Percentiles rank a stretch among this genome's conserved stretches.
These are phyloP conservation scores for Malassezia globosa DNA, from an alignment of 1,284 basidiomycete genomes.

Conservation along the genomic window DNA sequence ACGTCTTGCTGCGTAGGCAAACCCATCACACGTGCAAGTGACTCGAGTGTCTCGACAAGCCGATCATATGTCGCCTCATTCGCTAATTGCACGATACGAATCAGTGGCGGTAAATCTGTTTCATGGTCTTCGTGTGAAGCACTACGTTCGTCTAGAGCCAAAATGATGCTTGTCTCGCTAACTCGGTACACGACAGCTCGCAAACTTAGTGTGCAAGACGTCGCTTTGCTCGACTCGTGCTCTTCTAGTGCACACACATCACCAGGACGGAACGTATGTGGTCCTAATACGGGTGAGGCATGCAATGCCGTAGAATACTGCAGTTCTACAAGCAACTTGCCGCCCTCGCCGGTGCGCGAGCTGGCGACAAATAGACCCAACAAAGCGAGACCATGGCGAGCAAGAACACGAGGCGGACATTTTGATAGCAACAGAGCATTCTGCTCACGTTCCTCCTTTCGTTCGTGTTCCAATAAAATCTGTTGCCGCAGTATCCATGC, in stretches of 20 bases:
- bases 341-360: conserved; percentile 70
- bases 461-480: conserved; percentile 59
- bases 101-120: conserved; percentile 61
- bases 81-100: conserved; percentile 75
- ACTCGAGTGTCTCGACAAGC: conserved; percentile 24
- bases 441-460: conserved; percentile 69
- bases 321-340: conserved; percentile 80
- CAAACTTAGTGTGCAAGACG: background rate
- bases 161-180: conserved; percentile 2
- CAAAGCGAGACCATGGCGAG: conserved; percentile 72
- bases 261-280: conserved; percentile 72
- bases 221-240: conserved; percentile 46
- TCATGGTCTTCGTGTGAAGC: conserved; percentile 3
- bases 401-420: conserved; percentile 69
- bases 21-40: conserved; percentile 22
- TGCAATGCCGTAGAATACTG: conserved; percentile 73
- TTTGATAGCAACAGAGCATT: conserved; percentile 69
- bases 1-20: background rate
- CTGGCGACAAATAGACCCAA: conserved; percentile 61
- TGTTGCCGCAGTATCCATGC: conserved; percentile 65
- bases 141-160: conserved; percentile 6
- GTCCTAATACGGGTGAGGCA: conserved; percentile 60
- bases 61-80: conserved; percentile 84
- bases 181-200: conserved; percentile 50
- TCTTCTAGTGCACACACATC: conserved; percentile 75